Conservation (phyloP, 495 filamentous ascomycete species). For the Darksidea phi region DNA sequence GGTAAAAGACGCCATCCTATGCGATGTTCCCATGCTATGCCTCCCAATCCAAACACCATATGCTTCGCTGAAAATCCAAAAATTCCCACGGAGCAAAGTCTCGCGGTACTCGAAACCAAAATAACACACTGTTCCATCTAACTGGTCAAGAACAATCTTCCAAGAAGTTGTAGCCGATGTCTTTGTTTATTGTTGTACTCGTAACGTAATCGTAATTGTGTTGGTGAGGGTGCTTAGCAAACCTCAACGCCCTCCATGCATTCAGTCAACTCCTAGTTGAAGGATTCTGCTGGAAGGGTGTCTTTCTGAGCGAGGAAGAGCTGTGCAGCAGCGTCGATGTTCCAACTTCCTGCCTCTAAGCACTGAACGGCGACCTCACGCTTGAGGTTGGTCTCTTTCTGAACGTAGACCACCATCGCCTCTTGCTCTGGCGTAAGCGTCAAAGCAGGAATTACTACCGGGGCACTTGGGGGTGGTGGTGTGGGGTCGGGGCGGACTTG, state of each 20-base stretch:
- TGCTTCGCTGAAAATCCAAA: too few relatives aligned
- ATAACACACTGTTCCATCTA: too few relatives aligned
- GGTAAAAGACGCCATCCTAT: too few relatives aligned
- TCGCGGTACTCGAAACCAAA: too few relatives aligned
- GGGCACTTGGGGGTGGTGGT: neutral
- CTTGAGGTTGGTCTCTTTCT: conserved; percentile 12
- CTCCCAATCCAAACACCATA: too few relatives aligned
- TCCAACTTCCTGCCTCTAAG: conserved; percentile 19
- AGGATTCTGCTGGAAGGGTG: conserved; percentile 22
- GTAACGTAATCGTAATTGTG: too few relatives aligned
- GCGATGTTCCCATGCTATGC: too few relatives aligned
- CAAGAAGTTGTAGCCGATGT: too few relatives aligned
- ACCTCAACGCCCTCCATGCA: neutral
- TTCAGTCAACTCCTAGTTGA: conserved; percentile 4
- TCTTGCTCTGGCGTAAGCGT: conserved; percentile 17
- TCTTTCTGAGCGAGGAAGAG: conserved; percentile 16
- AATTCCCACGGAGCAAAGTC: too few relatives aligned
- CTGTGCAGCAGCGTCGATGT: conserved; percentile 19
- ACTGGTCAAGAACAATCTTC: too few relatives aligned
- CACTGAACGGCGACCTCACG: conserved; percentile 17
- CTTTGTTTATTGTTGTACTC: too few relatives aligned
- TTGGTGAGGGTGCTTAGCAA: too few relatives aligned
- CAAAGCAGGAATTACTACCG: neutral
- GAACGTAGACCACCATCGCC: conserved; percentile 5
- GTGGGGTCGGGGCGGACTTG: conserved; percentile 65